A percentile compares a stretch with the other conserved stretches of the same genome.
Evolutionary conservation across 2,329 filamentous ascomycete genomes (phyloP).

Genomic region (Beauveria medogensis): DNA sequence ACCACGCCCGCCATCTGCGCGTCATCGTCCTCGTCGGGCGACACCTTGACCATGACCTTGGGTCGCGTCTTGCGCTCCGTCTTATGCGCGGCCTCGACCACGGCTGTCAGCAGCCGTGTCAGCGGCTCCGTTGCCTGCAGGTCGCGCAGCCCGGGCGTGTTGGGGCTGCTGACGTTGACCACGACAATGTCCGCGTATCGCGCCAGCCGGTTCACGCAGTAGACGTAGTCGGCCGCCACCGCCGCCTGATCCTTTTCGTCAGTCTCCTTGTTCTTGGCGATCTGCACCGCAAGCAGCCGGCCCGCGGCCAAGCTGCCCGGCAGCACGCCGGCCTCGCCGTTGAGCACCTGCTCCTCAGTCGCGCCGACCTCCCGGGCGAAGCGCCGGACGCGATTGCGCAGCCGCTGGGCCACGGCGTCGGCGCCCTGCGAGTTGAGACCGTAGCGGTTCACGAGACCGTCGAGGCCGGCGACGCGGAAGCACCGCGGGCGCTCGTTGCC

Average conservation of each 20-base stretch:
- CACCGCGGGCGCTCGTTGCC: conserved; percentile 85
- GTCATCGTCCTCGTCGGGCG: conserved; percentile 84
- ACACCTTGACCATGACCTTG: conserved; percentile 93
- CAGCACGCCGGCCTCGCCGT: conserved; percentile 69
- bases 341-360: conserved; percentile 63
- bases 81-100: conserved; percentile 68
- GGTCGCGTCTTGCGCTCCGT: conserved; percentile 60
- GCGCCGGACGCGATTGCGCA: conserved; percentile 68
- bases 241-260: conserved; percentile 77
- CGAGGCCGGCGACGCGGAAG: conserved; percentile 74
- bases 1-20: conserved; percentile 83
- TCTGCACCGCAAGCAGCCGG: conserved; percentile 77
- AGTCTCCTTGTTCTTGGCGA: conserved; percentile 95
- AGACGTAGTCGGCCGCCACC: conserved; percentile 75
- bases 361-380: conserved; percentile 68
- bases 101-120: conserved; percentile 69
- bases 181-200: conserved; percentile 93
- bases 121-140: conserved; percentile 80
- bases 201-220: conserved; percentile 74
- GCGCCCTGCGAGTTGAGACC: conserved; percentile 89
- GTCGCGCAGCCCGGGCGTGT: conserved; percentile 83
- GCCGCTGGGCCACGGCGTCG: conserved; percentile 70
- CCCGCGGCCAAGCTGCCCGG: conserved; percentile 73
- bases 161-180: conserved; percentile 94
- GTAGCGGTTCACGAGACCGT: conserved; percentile 91